Base-by-base conservation (phyloP, 2,329 filamentous ascomycete species). In the Talaromyces sp. region DNA sequence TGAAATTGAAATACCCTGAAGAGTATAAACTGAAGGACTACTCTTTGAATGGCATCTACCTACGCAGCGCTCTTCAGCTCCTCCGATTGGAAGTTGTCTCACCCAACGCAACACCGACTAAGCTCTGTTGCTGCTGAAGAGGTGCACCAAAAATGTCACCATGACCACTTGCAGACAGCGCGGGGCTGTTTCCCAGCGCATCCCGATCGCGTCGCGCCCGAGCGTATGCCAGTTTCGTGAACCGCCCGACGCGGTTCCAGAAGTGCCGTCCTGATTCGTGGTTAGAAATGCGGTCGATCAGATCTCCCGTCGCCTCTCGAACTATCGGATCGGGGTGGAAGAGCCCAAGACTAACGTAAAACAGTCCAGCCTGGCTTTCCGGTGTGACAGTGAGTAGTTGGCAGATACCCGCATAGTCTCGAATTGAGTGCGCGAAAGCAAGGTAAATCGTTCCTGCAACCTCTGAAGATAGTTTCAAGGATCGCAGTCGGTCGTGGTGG, bases 251-350 rank as follows among this genome's bases (percentile, higher is more conserved):
- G 31, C 86, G 86, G 65, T 84, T 86, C 91, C 93, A 99, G 83
- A 95, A 98, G 76, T 98, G 91, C 69, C 92, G 84, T 1, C 95
- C 95, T 10, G 92, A 95, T 70, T 96, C 89, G 75, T 99, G 93
- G 60, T 89, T 87, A 66, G 87, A 85, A 58, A 99, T 87, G 24
- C 92, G 84, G 66, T 93, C 91, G 24, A 99, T 75, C 38, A 99
- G 78, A 63, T 90, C 90, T 1, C 91, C 88, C 2, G 91, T 90
- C 59, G 86, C 86, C 67, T 89, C 77, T 38, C 95, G 84, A 11
- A 97, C 93, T 56, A 91, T 89, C 38, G 83, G 81, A 65, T 93
- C 87, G 59, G 92, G 91, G 78, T 99, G 95, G 73, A 98, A 97
- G 6, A 99, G 80, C 0, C 95, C 95, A 56, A 98, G 83, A 5